Base-by-base conservation (phyloP, 2,329 filamentous ascomycete species). In the Sphaerulina vaccinii region DNA sequence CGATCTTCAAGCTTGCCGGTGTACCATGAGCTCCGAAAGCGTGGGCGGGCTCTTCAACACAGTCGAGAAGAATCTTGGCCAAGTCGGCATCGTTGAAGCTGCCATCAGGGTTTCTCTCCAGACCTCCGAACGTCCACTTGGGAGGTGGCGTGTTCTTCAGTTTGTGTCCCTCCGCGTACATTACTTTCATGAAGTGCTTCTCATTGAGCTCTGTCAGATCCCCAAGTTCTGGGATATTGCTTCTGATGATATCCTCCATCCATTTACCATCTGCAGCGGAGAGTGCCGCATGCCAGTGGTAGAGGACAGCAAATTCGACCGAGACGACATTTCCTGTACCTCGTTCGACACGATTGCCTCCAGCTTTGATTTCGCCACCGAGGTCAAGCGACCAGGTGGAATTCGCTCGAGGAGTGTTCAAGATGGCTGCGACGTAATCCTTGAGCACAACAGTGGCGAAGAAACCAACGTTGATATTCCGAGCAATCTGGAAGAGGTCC, bases 11-110 rank as follows among this genome's bases (percentile, higher is more conserved):
- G 54, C 72, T 75, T 2, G 68, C 68, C 0, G 77, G 76, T 2
- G 76, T 73, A 9, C 75, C 71, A 58, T 77, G 71, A 2, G 77
- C 72, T 11, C 77, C 77, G 61, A 79, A 79, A 1, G 75, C 75
- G 57, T 77, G 75, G 0, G 75, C 74, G 3, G 75, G 69, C 49
- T 78, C 75, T 43, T 78, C 73, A 42, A 79, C 70, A 19, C 73
- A 74, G 54, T 69, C 66, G 51, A 73, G 76, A 61, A 75, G 67
- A 42, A 78, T 65, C 16, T 73, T 66, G 8, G 70, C 74, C 15
- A 78, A 69, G 18, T 75, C 71, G 18, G 60, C 63, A 52, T 78
- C 76, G 22, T 61, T 68, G 62, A 75, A 76, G 27, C 60, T 67
- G 21, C 77, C 70, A 63, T 76, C 65, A 10, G 64, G 48, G 1